Evolutionary conservation across 2,329 filamentous ascomycete genomes (phyloP).

Genomic region (Penicillium sp.): DNA sequence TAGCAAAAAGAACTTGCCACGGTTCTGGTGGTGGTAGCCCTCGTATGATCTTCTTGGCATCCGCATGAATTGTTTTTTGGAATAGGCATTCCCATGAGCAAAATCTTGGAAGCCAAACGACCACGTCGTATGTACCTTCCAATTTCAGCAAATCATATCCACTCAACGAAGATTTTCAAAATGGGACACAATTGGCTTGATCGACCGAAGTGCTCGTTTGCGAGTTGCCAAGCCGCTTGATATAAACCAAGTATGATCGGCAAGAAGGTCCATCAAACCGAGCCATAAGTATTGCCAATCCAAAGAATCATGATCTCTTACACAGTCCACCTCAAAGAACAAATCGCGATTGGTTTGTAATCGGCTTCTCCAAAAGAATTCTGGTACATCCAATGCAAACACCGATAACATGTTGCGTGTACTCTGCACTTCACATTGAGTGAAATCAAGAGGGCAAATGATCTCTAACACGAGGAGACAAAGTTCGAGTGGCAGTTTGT

Average conservation of each 20-base stretch:
- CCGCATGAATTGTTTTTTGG: not conserved
- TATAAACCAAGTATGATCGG: not conserved
- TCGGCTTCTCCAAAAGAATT: conserved; percentile 5
- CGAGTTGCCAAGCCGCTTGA: not conserved
- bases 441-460: conserved; percentile 2
- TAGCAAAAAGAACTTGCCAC: not conserved
- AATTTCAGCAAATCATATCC: not conserved
- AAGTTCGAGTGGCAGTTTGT: not conserved
- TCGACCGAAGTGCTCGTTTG: not conserved
- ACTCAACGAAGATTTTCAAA: not conserved
- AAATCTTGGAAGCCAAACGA: too few relatives aligned
- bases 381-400: conserved; percentile 6
- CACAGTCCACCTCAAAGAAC: conserved; percentile 3
- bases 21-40: not conserved
- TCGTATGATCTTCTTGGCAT: not conserved
- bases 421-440: not conserved
- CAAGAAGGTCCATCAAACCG: conserved; percentile 5
- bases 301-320: not conserved
- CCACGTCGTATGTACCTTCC: not conserved
- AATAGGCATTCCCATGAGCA: too few relatives aligned
- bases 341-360: not conserved
- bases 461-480: not conserved
- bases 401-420: conserved; percentile 2
- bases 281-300: conserved; percentile 4
- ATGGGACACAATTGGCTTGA: not conserved